These are phyloP conservation scores for Salvia miltiorrhiza DNA, from an alignment of 257 asterid species.

Conservation along the genomic window DNA sequence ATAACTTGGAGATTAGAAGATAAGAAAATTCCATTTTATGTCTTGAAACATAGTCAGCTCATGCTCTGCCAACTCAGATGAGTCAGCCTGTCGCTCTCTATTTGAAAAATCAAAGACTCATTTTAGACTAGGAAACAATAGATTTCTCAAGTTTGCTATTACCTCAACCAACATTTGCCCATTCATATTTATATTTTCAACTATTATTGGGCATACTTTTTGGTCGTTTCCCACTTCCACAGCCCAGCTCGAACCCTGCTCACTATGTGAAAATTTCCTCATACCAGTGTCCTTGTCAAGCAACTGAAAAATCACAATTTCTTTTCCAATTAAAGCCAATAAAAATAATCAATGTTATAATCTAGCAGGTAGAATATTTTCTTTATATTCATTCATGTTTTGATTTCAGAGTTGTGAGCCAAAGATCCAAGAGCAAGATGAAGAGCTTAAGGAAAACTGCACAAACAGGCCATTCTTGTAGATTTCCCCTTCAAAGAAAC, in stretches of 20 bases:
- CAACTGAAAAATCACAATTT: conserved; percentile 47
- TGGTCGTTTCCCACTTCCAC: conserved; percentile 86
- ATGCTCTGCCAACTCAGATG: conserved; percentile 1
- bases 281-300: conserved; percentile 66
- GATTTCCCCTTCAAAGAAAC: background rate
- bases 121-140: background rate
- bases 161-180: conserved; percentile 96
- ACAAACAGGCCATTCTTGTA: background rate
- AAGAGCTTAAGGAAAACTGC: background rate
- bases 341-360: background rate
- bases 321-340: conserved; percentile 18
- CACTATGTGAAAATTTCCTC: conserved; percentile 52
- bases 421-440: background rate
- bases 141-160: conserved; percentile 10
- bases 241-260: conserved; percentile 98
- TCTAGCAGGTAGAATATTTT: background rate
- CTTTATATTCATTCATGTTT: background rate
- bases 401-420: background rate
- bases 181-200: conserved; percentile 74
- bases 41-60: background rate
- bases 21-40: background rate
- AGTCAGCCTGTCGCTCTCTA: background rate
- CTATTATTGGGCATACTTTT: conserved; percentile 78
- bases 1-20: conserved; percentile 2
- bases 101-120: background rate